Conservation (phyloP, 2,329 filamentous ascomycete genomes). For the Paecilomyces formosus region DNA sequence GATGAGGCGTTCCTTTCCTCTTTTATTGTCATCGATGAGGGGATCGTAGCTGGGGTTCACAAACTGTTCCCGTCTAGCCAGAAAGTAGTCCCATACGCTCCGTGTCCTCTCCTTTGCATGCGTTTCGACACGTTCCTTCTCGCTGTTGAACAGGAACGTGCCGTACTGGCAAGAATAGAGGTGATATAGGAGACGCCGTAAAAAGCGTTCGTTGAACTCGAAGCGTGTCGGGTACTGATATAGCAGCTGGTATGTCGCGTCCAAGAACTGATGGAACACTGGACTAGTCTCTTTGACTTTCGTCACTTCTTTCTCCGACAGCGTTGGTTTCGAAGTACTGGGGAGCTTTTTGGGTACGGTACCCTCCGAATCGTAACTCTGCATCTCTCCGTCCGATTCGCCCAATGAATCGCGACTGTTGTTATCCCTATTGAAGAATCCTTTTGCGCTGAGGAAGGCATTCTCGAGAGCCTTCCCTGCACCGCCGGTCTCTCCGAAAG, state of each 20-base stretch:
- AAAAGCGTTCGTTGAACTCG: constrained; percentile 92
- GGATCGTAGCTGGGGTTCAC: constrained; percentile 72
- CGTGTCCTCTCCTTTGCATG: constrained; percentile 63
- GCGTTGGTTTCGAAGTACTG: constrained; percentile 22
- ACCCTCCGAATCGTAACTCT: constrained; percentile 42
- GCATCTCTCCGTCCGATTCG: constrained; percentile 53
- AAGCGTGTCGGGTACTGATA: constrained; percentile 82
- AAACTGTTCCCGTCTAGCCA: constrained; percentile 73
- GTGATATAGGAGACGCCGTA: constrained; percentile 84
- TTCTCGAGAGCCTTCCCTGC: constrained; percentile 74
- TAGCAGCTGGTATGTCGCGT: constrained; percentile 84
- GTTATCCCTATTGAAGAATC: constrained; percentile 79
- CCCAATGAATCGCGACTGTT: constrained; percentile 56
- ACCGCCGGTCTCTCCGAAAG: constrained; percentile 34
- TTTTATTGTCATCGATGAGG: constrained; percentile 66
- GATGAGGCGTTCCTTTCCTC: constrained; percentile 74
- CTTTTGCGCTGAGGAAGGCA: constrained; percentile 73
- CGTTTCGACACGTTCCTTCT: constrained; percentile 73
- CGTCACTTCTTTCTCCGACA: constrained; percentile 60
- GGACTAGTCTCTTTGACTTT: constrained; percentile 83
- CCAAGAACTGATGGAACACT: constrained; percentile 95
- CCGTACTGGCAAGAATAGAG: constrained; percentile 95
- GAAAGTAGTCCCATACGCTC: constrained; percentile 94
- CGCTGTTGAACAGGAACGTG: constrained; percentile 91
- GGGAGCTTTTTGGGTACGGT: constrained; percentile 27